Conservation (phyloP, 1,284 basidiomycete species). For the Ustilago trichophora region DNA sequence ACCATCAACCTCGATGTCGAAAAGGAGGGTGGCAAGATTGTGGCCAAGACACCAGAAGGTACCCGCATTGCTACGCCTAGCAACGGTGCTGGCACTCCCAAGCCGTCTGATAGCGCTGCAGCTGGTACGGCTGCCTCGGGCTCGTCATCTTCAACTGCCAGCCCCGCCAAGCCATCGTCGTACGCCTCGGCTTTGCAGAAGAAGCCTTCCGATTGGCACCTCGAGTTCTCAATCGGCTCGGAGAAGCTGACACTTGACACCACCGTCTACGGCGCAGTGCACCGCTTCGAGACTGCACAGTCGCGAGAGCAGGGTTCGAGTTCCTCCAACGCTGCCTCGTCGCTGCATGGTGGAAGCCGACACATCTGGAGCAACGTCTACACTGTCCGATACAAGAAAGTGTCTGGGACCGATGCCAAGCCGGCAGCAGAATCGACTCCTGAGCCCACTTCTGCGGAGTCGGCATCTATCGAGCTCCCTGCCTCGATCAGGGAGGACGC, state of each 20-base stretch:
- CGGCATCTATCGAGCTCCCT: slow-evolving; percentile 65
- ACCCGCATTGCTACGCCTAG: slow-evolving; percentile 90
- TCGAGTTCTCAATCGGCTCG: slow-evolving; percentile 92
- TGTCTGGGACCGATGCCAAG: slow-evolving; percentile 78
- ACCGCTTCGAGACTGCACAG: slow-evolving; percentile 77
- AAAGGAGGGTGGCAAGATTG: slow-evolving; percentile 73
- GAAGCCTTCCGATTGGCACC: slow-evolving; percentile 92
- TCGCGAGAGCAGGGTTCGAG: slow-evolving; percentile 5
- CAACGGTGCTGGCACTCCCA: slow-evolving; percentile 50
- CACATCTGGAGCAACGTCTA: slow-evolving; percentile 89
- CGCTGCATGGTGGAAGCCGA: slow-evolving; percentile 54
- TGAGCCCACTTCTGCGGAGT: slow-evolving; percentile 38
- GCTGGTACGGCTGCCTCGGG: slow-evolving; percentile 11
- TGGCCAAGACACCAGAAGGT: slow-evolving; percentile 94
- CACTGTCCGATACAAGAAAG: slow-evolving; percentile 91
- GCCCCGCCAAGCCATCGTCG: slow-evolving; percentile 70
- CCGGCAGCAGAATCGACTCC: slow-evolving; percentile 35
- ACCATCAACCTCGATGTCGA: slow-evolving; percentile 58
- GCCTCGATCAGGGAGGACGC: slow-evolving; percentile 84
- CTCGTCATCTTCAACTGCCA: slow-evolving; percentile 27
- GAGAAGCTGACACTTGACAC: slow-evolving; percentile 82
- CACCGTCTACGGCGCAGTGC: slow-evolving; percentile 94
- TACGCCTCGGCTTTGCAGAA: slow-evolving; percentile 94
- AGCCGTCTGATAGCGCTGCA: slow-evolving; percentile 60
- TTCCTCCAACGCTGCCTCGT: slow-evolving; percentile 10